Base-by-base conservation (phyloP, 805 yeast genomes). In the Wickerhamiella musiphila region DNA sequence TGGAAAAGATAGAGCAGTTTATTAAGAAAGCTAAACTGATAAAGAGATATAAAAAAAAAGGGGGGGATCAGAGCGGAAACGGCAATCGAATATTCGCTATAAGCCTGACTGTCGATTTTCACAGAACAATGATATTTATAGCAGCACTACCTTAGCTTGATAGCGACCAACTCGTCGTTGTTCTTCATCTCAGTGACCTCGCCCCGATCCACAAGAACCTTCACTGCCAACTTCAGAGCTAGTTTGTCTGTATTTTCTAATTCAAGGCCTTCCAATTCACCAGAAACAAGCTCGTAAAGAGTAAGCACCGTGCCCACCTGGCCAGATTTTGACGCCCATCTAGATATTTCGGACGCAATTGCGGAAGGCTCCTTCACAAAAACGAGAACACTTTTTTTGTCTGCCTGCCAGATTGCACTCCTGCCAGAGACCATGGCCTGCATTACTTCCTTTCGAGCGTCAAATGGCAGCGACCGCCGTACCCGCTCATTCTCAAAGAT, bases 221-320 rank as follows among this genome's bases (percentile, higher is more conserved):
- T 68, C 12, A 82, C 48, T 2, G 75, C 70, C 38, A 57, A 56
- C 8, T 62, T 57, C 35, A 84, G 52, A 10, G 81, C 46, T 10
- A 49, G 47, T 23, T 65, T 58, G 42, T 78, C 82, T 42, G 83
- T 63, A 10, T 70, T 70, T 34, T 63, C 62, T 43, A 84, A 73
- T 38, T 77, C 79, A 41, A 86, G 65, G 5, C 72, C 71, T 33
- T 66, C 64, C 40, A 82, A 70, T 27, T 67, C 75, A 33, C 78
- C 75, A 35, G 69, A 66, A 0, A 74, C 60, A 23, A 86, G 51
- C 53, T 86, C 96, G 51, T 78, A 83, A 11, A 83, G 52, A 0
- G 96, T 86, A 32, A 86, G 55, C 2, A 86, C 75, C 1, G 75
- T 61, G 5, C 79, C 78, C 33, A 65, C 57, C 47, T 82, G 93